Evolutionary conservation across 2,329 filamentous ascomycete genomes (phyloP).

Genomic region (Neonectria faginata): DNA sequence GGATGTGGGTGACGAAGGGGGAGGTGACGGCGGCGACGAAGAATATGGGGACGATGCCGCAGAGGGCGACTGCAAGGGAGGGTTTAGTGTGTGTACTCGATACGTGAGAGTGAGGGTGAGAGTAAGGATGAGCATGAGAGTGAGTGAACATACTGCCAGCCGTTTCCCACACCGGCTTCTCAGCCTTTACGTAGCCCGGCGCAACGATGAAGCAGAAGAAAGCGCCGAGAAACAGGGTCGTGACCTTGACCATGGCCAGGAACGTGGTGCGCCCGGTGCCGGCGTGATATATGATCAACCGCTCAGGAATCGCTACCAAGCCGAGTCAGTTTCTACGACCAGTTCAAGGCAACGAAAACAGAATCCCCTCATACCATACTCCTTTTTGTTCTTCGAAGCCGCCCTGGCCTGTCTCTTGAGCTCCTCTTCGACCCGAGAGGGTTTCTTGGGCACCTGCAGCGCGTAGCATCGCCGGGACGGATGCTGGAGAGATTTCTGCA

Average conservation of each 20-base stretch:
- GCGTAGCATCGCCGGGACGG: constrained; percentile 44
- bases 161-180: constrained; percentile 51
- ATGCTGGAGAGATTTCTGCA: constrained; percentile 43
- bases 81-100: not conserved
- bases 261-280: constrained; percentile 75
- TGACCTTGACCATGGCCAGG: constrained; percentile 77
- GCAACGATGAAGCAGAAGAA: constrained; percentile 74
- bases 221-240: constrained; percentile 75
- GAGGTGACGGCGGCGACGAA: constrained; percentile 73
- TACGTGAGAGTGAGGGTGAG: not conserved
- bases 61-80: constrained; percentile 63
- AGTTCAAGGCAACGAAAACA: not conserved
- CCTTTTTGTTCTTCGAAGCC: constrained; percentile 37
- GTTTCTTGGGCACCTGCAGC: constrained; percentile 31
- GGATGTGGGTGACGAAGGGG: constrained; percentile 79
- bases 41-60: constrained; percentile 72
- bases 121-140: constrained; percentile 1
- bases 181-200: constrained; percentile 65
- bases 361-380: constrained; percentile 31
- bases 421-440: constrained; percentile 41
- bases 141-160: constrained; percentile 52
- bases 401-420: constrained; percentile 45
- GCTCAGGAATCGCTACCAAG: constrained; percentile 63
- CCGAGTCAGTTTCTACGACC: not conserved
- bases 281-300: constrained; percentile 79